Evolutionary conservation across 179 eudicot genomes (phyloP).

Genomic region (Beta lomatogona): DNA sequence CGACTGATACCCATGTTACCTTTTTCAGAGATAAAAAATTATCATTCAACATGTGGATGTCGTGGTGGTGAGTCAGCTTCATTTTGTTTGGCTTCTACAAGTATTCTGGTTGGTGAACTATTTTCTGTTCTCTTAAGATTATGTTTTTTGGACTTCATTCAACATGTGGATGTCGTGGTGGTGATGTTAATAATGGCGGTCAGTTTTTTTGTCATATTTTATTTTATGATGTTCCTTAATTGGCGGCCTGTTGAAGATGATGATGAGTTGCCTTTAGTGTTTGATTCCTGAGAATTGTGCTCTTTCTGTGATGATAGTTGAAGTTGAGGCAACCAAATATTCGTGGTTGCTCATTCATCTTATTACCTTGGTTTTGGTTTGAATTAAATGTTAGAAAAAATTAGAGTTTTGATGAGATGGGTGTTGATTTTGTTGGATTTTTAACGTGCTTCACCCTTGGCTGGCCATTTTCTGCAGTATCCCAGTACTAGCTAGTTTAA

Average conservation of each 20-base stretch:
- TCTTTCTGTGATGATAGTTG: not conserved
- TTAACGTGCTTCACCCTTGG: too few relatives aligned
- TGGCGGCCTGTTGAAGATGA: not conserved
- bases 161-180: not conserved
- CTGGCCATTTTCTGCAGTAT: too few relatives aligned
- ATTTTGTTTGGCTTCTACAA: not conserved
- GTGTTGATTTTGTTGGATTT: too few relatives aligned
- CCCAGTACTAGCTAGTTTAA: too few relatives aligned
- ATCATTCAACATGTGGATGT: too few relatives aligned
- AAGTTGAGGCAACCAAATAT: not conserved
- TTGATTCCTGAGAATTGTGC: constrained; percentile 1
- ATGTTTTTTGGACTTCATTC: not conserved
- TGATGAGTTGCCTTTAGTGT: constrained; percentile 1
- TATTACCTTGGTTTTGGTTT: too few relatives aligned
- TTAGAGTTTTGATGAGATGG: too few relatives aligned
- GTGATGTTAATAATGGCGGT: not conserved
- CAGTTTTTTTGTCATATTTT: not conserved
- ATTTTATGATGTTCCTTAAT: not conserved
- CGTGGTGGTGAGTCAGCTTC: too few relatives aligned
- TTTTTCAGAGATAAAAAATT: too few relatives aligned
- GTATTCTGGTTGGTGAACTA: not conserved
- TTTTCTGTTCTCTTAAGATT: not conserved
- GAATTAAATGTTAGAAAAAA: too few relatives aligned
- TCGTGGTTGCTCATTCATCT: too few relatives aligned
- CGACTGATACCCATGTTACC: too few relatives aligned